Evolutionary conservation across 2,329 filamentous ascomycete species (phyloP).

Genomic region (Sclerotinia spermophila): DNA sequence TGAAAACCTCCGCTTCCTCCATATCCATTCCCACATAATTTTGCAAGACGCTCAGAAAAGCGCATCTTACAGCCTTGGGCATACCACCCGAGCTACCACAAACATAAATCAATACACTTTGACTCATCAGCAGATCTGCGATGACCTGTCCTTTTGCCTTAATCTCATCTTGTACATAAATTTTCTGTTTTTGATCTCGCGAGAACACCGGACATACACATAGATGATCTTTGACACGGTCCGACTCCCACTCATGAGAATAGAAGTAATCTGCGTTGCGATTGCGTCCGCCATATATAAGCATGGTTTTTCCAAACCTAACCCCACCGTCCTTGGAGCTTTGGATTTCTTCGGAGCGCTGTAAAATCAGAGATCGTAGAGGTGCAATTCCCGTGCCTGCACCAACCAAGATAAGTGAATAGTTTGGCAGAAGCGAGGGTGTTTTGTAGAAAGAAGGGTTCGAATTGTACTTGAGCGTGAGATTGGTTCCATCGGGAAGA

Average conservation of each 20-base stretch:
- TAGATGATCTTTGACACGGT: slow-evolving; percentile 33
- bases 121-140: slow-evolving; percentile 50
- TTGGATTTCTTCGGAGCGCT: slow-evolving; percentile 48
- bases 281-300: slow-evolving; percentile 87
- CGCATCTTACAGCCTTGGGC: slow-evolving; percentile 65
- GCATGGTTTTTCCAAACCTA: slow-evolving; percentile 41
- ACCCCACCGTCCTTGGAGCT: slow-evolving; percentile 26
- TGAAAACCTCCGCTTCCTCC: slow-evolving; percentile 52
- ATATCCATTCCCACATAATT: slow-evolving; percentile 34
- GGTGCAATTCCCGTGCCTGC: slow-evolving; percentile 87
- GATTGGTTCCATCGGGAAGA: slow-evolving; percentile 49
- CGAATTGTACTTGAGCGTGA: slow-evolving; percentile 43
- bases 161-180: slow-evolving; percentile 58
- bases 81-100: slow-evolving; percentile 63
- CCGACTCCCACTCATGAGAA: slow-evolving; percentile 65
- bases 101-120: slow-evolving; percentile 52
- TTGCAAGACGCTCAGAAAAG: slow-evolving; percentile 58
- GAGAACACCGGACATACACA: slow-evolving; percentile 64
- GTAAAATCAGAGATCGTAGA: slow-evolving; percentile 74
- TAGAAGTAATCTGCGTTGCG: slow-evolving; percentile 76
- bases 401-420: slow-evolving; percentile 69
- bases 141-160: slow-evolving; percentile 33
- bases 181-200: slow-evolving; percentile 59
- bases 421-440: slow-evolving; percentile 45
- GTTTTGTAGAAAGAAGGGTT: slow-evolving; percentile 52